These are phyloP conservation scores for Neophaeococcomyces mojaviensis DNA, from an alignment of 2,329 filamentous ascomycete species.

Conservation along the genomic window DNA sequence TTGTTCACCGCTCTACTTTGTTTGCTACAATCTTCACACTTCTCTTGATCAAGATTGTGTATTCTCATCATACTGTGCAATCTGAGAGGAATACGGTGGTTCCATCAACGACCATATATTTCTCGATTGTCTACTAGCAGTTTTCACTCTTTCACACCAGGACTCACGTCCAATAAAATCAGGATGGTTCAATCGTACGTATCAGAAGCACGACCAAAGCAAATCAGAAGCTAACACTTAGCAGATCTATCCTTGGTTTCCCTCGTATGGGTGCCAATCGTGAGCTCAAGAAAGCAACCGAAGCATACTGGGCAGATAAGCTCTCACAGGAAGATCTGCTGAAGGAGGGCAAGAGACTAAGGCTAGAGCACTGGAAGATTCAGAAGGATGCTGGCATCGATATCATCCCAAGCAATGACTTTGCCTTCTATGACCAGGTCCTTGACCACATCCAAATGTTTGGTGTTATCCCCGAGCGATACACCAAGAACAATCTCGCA, in stretches of 20 bases:
- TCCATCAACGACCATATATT: too few relatives aligned
- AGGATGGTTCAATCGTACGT: conserved; percentile 57
- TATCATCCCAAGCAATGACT: conserved; percentile 98
- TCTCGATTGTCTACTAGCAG: too few relatives aligned
- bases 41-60: too few relatives aligned
- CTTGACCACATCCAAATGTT: conserved; percentile 98
- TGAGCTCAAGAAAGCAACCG: conserved; percentile 99
- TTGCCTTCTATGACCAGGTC: conserved; percentile 96
- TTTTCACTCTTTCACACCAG: too few relatives aligned
- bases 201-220: not conserved
- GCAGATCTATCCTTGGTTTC: conserved; percentile 81
- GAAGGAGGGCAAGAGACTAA: conserved; percentile 90
- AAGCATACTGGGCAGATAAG: conserved; percentile 96
- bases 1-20: too few relatives aligned
- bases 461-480: conserved; percentile 85
- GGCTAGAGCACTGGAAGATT: conserved; percentile 97
- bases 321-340: conserved; percentile 85
- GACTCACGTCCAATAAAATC: conserved; percentile 9
- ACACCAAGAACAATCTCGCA: conserved; percentile 82
- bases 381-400: conserved; percentile 98
- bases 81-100: too few relatives aligned
- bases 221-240: conserved; percentile 10
- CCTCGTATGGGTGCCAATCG: conserved; percentile 96
- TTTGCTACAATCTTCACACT: too few relatives aligned
- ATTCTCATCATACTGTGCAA: too few relatives aligned